A percentile compares a stretch with the other conserved stretches of the same genome.
These are phyloP conservation scores for Nicotiana sylvestris DNA, from an alignment of 257 asterid species.

Conservation along the genomic window DNA sequence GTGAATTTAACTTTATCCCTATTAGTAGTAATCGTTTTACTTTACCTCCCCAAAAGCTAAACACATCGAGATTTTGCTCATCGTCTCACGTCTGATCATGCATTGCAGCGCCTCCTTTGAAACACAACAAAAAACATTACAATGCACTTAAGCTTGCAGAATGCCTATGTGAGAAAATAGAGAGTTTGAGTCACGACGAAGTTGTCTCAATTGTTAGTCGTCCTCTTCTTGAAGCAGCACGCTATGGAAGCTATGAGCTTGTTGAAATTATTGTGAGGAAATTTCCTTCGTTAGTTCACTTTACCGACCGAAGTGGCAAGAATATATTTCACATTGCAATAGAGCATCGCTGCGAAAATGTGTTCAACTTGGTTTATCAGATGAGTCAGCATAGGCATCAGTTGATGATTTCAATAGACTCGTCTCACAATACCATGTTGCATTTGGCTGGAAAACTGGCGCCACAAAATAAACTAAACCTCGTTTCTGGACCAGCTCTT, in stretches of 20 bases:
- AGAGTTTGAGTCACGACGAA: neutral
- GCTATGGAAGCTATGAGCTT: neutral
- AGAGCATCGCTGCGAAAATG: neutral
- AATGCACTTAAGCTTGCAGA: neutral
- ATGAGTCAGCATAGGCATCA: neutral
- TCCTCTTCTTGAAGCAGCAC: neutral
- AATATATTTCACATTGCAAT: neutral
- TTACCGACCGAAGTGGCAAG: neutral
- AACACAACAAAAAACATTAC: neutral
- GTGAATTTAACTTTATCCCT: too few relatives aligned
- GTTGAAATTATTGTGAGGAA: neutral
- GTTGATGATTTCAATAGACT: neutral
- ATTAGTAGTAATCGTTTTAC: too few relatives aligned
- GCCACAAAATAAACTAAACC: neutral
- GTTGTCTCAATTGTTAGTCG: neutral
- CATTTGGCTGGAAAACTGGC: constrained; percentile 19
- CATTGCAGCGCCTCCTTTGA: neutral
- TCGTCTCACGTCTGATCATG: too few relatives aligned
- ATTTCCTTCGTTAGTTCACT: neutral
- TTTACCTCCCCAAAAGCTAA: too few relatives aligned
- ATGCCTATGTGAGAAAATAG: neutral
- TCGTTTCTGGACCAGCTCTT: constrained; percentile 5
- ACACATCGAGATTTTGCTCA: too few relatives aligned
- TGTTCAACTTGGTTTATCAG: neutral
- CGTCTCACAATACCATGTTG: neutral